A percentile compares a stretch with the other conserved stretches of the same genome.
Evolutionary conservation across 768 basidiomycete species (phyloP).

Genomic region (Suillus decipiens): DNA sequence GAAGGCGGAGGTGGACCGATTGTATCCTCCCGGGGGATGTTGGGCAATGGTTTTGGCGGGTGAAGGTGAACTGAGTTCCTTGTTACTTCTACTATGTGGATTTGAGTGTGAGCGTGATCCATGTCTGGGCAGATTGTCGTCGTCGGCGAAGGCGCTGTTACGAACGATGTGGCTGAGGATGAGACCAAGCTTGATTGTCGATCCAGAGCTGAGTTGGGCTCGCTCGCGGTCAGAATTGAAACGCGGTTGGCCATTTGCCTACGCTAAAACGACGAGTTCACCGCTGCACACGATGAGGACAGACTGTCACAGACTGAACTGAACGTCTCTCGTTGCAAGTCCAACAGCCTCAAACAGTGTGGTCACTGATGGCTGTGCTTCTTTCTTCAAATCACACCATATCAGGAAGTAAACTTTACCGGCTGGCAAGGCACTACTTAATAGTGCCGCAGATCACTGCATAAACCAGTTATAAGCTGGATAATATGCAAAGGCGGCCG

Average conservation of each 20-base stretch:
- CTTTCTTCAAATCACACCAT: neutral
- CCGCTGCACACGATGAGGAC: neutral
- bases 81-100: conserved; percentile 57
- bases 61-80: conserved; percentile 46
- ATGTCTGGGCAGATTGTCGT: conserved; percentile 28
- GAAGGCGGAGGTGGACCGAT: conserved; percentile 63
- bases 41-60: conserved; percentile 37
- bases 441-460: too few species aligned
- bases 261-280: neutral
- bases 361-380: neutral
- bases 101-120: conserved; percentile 36
- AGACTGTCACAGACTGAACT: neutral
- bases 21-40: conserved; percentile 26
- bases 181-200: conserved; percentile 28
- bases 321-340: conserved; percentile 3
- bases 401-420: neutral
- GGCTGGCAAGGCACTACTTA: too few species aligned
- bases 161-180: conserved; percentile 27
- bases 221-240: conserved; percentile 19
- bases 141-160: conserved; percentile 29
- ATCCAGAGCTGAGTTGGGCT: conserved; percentile 18
- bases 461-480: neutral
- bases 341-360: conserved; percentile 2
- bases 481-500: neutral
- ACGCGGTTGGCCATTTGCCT: conserved; percentile 13